These are phyloP conservation scores for Calycina marina DNA, from an alignment of 2,329 filamentous ascomycete species.

Conservation along the genomic window DNA sequence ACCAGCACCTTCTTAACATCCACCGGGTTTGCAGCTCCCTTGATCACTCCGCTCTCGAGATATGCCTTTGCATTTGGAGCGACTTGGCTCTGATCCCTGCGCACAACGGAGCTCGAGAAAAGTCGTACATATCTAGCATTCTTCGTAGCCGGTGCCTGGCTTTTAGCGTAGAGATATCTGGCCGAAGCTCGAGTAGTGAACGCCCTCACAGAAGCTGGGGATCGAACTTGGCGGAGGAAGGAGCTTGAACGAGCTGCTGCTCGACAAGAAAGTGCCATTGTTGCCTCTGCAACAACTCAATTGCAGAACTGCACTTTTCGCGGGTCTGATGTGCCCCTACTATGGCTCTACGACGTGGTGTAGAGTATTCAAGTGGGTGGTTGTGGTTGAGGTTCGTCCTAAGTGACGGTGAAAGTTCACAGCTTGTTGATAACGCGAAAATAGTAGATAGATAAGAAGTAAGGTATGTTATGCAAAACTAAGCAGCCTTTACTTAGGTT, in stretches of 20 bases:
- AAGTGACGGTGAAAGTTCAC: too few species aligned
- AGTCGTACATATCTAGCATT: constrained; percentile 15
- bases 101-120: constrained; percentile 19
- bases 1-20: constrained; percentile 95
- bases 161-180: constrained; percentile 14
- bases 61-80: constrained; percentile 78
- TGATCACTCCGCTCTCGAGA: constrained; percentile 74
- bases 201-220: constrained; percentile 13
- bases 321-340: too few species aligned
- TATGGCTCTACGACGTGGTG: too few species aligned
- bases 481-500: too few species aligned
- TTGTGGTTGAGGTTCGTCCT: too few species aligned
- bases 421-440: too few species aligned
- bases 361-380: too few species aligned
- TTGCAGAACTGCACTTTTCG: too few species aligned
- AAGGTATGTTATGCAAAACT: too few species aligned
- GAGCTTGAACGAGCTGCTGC: constrained; percentile 19
- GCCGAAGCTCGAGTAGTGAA: constrained; percentile 19
- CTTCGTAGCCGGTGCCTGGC: constrained; percentile 12
- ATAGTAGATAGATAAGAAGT: too few species aligned
- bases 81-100: constrained; percentile 34
- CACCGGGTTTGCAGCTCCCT: constrained; percentile 59
- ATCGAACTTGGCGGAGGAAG: constrained; percentile 20
- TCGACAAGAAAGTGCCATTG: constrained; percentile 22
- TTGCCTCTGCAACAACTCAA: too few species aligned